Conservation (phyloP, 306 rosid species). For the Styphnolobium japonicum region DNA sequence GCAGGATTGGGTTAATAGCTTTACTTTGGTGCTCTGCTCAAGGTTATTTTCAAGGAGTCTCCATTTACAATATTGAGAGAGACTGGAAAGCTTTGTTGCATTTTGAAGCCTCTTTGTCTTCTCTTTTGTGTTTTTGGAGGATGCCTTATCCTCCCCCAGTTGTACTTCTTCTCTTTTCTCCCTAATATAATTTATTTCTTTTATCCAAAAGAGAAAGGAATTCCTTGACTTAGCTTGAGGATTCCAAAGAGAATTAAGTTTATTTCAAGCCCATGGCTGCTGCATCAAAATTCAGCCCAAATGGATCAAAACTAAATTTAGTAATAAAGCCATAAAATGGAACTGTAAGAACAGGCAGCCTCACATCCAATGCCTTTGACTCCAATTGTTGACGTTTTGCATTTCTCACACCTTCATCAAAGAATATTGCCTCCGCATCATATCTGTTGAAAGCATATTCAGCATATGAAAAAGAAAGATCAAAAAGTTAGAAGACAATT, state of each 20-base stretch:
- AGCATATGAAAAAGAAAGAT: neutral
- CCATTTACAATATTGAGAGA: neutral
- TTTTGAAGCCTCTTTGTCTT: neutral
- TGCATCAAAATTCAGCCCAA: slow-evolving; percentile 13
- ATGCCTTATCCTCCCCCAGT: neutral
- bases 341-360: slow-evolving; percentile 30
- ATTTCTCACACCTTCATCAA: slow-evolving; percentile 75
- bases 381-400: slow-evolving; percentile 66
- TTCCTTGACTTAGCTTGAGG: neutral
- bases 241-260: slow-evolving; percentile 1
- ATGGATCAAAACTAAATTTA: neutral
- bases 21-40: neutral
- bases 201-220: neutral
- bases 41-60: neutral
- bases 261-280: neutral
- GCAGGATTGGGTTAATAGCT: neutral
- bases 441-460: slow-evolving; percentile 53
- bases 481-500: neutral
- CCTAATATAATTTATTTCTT: no score
- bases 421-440: slow-evolving; percentile 68
- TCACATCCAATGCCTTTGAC: slow-evolving; percentile 66
- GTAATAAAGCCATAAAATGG: neutral
- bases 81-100: neutral
- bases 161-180: no score
- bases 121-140: neutral